Evolutionary conservation across 176 grass and related monocot genomes (phyloP).

Genomic region (Oryza nivara): DNA sequence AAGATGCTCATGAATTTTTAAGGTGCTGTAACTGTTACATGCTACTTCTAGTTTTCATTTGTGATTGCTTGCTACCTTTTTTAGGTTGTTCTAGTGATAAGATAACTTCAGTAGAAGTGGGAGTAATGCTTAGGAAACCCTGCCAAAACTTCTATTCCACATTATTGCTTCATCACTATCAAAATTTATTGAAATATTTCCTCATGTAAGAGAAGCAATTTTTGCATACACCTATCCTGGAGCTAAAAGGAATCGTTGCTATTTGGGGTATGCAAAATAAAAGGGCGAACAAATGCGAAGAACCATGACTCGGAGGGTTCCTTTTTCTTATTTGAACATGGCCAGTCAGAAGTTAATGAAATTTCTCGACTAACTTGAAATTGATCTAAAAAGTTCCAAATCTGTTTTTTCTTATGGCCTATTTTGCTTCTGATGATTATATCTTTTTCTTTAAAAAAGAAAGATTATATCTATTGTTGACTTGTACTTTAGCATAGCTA

Average conservation of each 20-base stretch:
- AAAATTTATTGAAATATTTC: constrained; percentile 10
- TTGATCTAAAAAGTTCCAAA: neutral
- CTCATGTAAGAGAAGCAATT: neutral
- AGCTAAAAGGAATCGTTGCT: neutral
- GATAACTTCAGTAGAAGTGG: neutral
- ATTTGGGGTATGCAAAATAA: neutral
- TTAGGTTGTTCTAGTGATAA: neutral
- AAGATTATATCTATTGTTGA: too few species aligned
- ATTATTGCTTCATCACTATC: constrained; percentile 4
- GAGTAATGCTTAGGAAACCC: neutral
- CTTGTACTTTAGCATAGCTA: too few species aligned
- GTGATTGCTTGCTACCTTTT: constrained; percentile 2
- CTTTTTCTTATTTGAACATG: neutral
- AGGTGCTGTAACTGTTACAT: constrained; percentile 55
- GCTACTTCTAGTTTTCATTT: constrained; percentile 24
- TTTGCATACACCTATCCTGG: neutral
- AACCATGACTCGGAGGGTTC: neutral
- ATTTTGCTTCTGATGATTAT: neutral
- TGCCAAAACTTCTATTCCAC: neutral
- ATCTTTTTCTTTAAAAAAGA: neutral
- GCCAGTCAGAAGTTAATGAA: neutral
- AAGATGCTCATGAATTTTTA: constrained; percentile 99
- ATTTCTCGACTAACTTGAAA: neutral
- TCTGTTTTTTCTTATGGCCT: neutral
- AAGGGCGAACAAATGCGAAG: neutral